These are phyloP conservation scores for Gracilariopsis chorda DNA, from an alignment of 23 red algal species.

Conservation along the genomic window DNA sequence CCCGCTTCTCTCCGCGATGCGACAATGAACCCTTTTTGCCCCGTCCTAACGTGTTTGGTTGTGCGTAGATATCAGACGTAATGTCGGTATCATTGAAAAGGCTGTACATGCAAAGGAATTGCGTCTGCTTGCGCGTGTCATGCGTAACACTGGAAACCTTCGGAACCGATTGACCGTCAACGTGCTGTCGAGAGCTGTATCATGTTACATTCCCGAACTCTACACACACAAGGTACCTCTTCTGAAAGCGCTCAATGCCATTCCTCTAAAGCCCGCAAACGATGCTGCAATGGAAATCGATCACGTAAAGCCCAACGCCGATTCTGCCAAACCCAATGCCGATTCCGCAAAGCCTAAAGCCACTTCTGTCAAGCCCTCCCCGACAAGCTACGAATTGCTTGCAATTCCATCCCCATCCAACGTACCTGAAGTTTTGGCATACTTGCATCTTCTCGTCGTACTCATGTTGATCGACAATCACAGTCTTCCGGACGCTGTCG, in stretches of 20 bases:
- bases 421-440: slow-evolving; percentile 76
- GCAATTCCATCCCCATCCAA: slow-evolving; percentile 15
- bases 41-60: not conserved
- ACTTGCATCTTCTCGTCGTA: slow-evolving; percentile 83
- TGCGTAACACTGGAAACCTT: slow-evolving; percentile 60
- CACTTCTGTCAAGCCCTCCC: not conserved
- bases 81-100: slow-evolving; percentile 65
- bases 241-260: not conserved
- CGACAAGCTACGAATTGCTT: slow-evolving; percentile 24
- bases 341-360: not conserved
- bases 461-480: slow-evolving; percentile 70
- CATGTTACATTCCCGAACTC: slow-evolving; percentile 44
- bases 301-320: not conserved
- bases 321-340: not conserved
- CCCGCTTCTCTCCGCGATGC: not conserved
- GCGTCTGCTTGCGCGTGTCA: slow-evolving; percentile 57
- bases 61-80: slow-evolving; percentile 47
- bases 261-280: not conserved
- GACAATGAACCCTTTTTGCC: not conserved
- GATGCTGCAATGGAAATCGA: slow-evolving; percentile 39
- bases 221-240: not conserved
- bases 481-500: slow-evolving; percentile 53
- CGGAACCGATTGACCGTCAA: slow-evolving; percentile 31
- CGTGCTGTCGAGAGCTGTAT: slow-evolving; percentile 19
- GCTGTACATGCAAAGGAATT: slow-evolving; percentile 66